These are phyloP conservation scores for Aureobasidium melanogenum DNA, from an alignment of 2,329 filamentous ascomycete species.

Conservation along the genomic window DNA sequence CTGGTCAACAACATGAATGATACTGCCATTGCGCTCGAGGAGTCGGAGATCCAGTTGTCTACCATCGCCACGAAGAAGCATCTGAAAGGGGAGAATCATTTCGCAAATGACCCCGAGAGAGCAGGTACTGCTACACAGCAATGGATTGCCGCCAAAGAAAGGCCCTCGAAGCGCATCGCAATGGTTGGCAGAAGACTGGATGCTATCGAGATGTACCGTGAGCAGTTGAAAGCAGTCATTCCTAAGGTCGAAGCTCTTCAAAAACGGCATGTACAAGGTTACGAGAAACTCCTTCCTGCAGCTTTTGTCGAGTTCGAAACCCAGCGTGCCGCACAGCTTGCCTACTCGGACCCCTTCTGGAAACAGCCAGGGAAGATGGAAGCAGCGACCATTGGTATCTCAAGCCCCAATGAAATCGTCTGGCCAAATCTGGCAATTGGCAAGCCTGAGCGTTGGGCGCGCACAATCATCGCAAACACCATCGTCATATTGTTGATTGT, in stretches of 20 bases:
- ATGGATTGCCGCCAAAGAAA: constrained; percentile 62
- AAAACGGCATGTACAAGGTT: constrained; percentile 57
- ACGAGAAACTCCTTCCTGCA: constrained; percentile 58
- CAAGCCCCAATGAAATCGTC: constrained; percentile 32
- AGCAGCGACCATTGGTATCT: constrained; percentile 32
- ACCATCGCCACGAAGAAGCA: constrained; percentile 24
- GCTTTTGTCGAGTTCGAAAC: constrained; percentile 83
- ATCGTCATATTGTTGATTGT: constrained; percentile 35
- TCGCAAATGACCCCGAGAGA: constrained; percentile 10
- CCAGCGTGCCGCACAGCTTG: constrained; percentile 73
- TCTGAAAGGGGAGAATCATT: constrained; percentile 20
- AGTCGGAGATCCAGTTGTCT: constrained; percentile 33
- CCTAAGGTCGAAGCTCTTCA: constrained; percentile 53
- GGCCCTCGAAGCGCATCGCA: constrained; percentile 43
- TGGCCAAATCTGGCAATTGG: constrained; percentile 33
- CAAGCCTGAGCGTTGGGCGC: constrained; percentile 26
- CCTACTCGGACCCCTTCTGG: constrained; percentile 49
- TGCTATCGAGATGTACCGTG: constrained; percentile 79
- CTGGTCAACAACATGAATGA: constrained; percentile 36
- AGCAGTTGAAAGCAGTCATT: constrained; percentile 62
- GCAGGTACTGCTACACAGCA: constrained; percentile 45
- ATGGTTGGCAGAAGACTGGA: constrained; percentile 77
- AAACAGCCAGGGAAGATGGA: constrained; percentile 24
- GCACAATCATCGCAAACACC: constrained; percentile 27
- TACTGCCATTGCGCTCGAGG: constrained; percentile 35